Conservation (phyloP, 169 alveolate species). For the Cryptosporidium felis region DNA sequence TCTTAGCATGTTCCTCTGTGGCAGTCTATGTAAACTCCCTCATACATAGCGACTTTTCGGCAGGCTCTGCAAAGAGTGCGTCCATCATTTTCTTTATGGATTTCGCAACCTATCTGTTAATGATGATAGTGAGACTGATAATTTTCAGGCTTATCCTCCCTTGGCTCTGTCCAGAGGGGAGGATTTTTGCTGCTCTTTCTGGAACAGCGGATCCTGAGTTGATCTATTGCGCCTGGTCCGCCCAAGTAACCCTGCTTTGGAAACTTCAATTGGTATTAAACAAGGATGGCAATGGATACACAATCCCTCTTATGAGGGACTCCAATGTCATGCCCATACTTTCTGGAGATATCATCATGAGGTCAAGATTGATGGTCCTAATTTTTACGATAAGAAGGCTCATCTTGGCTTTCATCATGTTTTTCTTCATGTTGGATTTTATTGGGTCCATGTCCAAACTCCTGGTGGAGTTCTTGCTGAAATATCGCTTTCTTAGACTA, state of each 20-base stretch:
- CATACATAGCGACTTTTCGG: background rate
- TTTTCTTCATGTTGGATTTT: conserved; percentile 52
- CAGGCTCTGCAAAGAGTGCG: conserved; percentile 7
- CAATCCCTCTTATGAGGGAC: background rate
- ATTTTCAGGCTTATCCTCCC: conserved; percentile 37
- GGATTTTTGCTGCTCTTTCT: conserved; percentile 68
- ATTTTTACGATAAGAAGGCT: conserved; percentile 63
- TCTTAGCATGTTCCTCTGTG: conserved; percentile 21
- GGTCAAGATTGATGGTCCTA: conserved; percentile 33
- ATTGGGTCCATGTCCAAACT: conserved; percentile 65
- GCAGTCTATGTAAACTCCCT: conserved; percentile 10
- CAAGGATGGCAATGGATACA: background rate
- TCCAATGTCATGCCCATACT: background rate
- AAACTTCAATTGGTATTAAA: conserved; percentile 21
- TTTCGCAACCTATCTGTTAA: conserved; percentile 17
- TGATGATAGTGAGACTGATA: conserved; percentile 43
- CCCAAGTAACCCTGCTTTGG: conserved; percentile 44
- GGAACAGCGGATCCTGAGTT: conserved; percentile 71
- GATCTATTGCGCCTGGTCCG: conserved; percentile 53
- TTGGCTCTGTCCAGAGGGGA: conserved; percentile 69
- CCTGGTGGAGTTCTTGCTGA: conserved; percentile 22
- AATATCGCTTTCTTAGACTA: conserved; percentile 46
- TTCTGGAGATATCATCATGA: conserved; percentile 6
- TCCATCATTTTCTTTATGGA: conserved; percentile 39
- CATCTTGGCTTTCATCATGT: conserved; percentile 48